Percentiles rank a stretch among this genome's conserved stretches.
Conservation (phyloP, 768 basidiomycete genomes). For the Lactarius quietus region DNA sequence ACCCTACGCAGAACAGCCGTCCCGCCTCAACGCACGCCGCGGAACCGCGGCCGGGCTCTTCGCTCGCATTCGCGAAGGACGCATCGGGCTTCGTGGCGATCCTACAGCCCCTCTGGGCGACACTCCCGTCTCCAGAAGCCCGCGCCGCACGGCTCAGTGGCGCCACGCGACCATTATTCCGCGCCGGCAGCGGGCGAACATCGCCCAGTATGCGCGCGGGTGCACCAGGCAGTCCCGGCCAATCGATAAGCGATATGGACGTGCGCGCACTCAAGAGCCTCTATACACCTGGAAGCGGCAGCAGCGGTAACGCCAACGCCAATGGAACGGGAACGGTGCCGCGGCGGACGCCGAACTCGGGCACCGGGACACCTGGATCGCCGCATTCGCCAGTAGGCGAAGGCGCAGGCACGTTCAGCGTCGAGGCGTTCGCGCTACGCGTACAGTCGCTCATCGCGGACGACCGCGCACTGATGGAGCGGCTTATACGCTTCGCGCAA, state of each 20-base stretch:
- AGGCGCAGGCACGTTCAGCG: slow-evolving; percentile 48
- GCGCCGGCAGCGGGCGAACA: slow-evolving; percentile 35
- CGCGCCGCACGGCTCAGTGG: slow-evolving; percentile 58
- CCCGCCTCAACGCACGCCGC: slow-evolving; percentile 13
- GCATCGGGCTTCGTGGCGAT: slow-evolving; percentile 53
- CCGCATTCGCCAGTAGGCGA: slow-evolving; percentile 16
- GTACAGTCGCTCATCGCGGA: slow-evolving; percentile 81
- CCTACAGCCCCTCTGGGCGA: slow-evolving; percentile 74
- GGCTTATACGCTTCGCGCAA: slow-evolving; percentile 79
- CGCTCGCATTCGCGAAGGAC: slow-evolving; percentile 39
- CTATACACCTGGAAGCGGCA: slow-evolving; percentile 37
- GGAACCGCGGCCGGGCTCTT: slow-evolving; percentile 19
- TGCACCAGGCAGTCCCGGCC: slow-evolving; percentile 38
- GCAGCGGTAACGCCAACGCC: background rate
- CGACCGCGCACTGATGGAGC: slow-evolving; percentile 78
- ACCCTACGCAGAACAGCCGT: slow-evolving; percentile 15
- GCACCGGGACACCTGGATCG: slow-evolving; percentile 25
- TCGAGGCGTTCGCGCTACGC: slow-evolving; percentile 73
- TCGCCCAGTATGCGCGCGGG: slow-evolving; percentile 31
- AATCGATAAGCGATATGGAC: slow-evolving; percentile 78
- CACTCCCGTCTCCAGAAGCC: slow-evolving; percentile 81
- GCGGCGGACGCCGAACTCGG: background rate
- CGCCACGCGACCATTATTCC: slow-evolving; percentile 41
- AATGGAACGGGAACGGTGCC: too few relatives aligned
- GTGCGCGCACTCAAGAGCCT: slow-evolving; percentile 81